phyloP scores from a whole-genome alignment of 176 grass and related monocot genomes.

The Musa beccarii region DNA sequence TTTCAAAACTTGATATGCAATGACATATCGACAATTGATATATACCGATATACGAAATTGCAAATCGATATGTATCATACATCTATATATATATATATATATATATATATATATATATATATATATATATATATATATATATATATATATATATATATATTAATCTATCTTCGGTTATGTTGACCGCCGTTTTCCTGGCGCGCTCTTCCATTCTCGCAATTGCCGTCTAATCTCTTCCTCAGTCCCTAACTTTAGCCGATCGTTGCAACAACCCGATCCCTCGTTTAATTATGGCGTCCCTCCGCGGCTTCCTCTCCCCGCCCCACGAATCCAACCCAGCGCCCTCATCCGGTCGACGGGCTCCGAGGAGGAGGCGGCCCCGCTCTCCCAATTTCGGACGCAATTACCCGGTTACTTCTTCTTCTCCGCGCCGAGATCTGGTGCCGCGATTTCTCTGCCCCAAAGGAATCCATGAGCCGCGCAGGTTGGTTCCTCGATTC shows the following conservation, averaged over 20 bases:
- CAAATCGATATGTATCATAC: too few relatives aligned
- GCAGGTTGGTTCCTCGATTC: not conserved
- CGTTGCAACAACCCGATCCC: constrained; percentile 1
- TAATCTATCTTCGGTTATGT: too few relatives aligned
- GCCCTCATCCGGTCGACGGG: not conserved
- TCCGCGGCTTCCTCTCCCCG: not conserved
- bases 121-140: too few relatives aligned
- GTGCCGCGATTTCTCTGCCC: not conserved
- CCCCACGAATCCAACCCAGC: constrained; percentile 15
- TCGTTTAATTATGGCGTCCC: not conserved
- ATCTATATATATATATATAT: too few relatives aligned
- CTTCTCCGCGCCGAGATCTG: not conserved
- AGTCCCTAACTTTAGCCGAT: constrained; percentile 33
- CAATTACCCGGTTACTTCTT: not conserved
- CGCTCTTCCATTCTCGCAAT: not conserved
- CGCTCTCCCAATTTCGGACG: not conserved
- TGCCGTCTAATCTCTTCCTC: not conserved
- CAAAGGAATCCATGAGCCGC: not conserved
- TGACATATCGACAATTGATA: too few relatives aligned
- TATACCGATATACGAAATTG: too few relatives aligned
- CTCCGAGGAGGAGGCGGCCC: not conserved
- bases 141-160: too few relatives aligned
- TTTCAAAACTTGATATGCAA: too few relatives aligned
- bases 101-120: too few relatives aligned
- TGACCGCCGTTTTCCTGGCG: too few relatives aligned